Base-by-base conservation (phyloP, 371 early-diverging fungal genomes). In the Nosema muscidifuracis region DNA sequence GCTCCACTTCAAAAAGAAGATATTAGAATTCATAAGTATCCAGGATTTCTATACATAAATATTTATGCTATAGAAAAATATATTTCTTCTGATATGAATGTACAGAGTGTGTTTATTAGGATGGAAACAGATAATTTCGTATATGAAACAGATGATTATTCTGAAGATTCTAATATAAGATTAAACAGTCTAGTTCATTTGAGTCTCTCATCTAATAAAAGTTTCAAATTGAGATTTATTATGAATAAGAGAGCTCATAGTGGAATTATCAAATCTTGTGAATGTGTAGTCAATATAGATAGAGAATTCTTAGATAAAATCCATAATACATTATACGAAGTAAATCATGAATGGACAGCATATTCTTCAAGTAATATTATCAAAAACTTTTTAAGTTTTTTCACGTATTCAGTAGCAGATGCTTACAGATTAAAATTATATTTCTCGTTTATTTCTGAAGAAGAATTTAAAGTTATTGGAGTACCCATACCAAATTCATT, bases 241-340 rank as follows among this genome's bases (percentile, higher is more conserved):
- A 26, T 69, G 24, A 24, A 47, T 15, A 20, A 60, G 43, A 58
- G 38, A 33, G 24, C 1, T 3, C 24, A 30, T n/a, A 47, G 33
- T 22, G 16, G 16, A 33, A 26, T 65, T 18, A 22, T 33, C 0
- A 65, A 65, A n/a, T n/a, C 44, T 0, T 56, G 70, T 50, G 60
- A 65, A 38, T 18, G 43, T 22, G n/a, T 12, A 6, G 31, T 75
- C 31, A 31, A 28, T 9, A 28, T 75, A 33, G 65, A 69, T 53
- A 56, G 40, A n/a, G 18, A 33, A 9, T 22, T 31, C 3, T 42
- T 75, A 7, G 36, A 65, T 6, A 50, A 30, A 3, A n/a, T 75
- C 1, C 76, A 75, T 28, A 75, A 75, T 57, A 71, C 33, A n/a
- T 38, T 75, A 31, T 28, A 58, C 34, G 76, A 75, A 60, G 55